Evolutionary conservation across 768 basidiomycete genomes (phyloP).

Genomic region (Mycena crocata): DNA sequence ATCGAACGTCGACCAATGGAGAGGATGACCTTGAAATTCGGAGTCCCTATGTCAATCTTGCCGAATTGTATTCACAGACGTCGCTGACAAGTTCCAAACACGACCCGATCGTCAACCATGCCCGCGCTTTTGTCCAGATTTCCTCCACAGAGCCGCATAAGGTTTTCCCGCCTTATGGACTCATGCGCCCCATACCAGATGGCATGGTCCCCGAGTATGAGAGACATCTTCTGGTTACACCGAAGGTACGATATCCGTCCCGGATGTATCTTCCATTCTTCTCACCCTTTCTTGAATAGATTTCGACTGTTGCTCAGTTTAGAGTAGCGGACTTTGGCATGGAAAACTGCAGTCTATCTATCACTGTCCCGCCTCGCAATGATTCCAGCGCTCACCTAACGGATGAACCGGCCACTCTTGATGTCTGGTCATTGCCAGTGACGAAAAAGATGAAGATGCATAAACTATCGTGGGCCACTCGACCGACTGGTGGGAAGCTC

Average conservation of each 20-base stretch:
- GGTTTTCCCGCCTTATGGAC: conserved; percentile 29
- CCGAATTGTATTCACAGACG: conserved; percentile 24
- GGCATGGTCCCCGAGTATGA: conserved; percentile 31
- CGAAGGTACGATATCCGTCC: conserved; percentile 9
- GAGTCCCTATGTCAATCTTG: conserved; percentile 29
- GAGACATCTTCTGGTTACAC: conserved; percentile 22
- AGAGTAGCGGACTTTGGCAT: conserved; percentile 46
- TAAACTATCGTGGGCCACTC: conserved; percentile 24
- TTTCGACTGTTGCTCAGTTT: conserved; percentile 43
- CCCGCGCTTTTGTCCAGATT: conserved; percentile 28
- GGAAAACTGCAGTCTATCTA: conserved; percentile 41
- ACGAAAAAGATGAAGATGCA: conserved; percentile 28
- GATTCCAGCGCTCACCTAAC: conserved; percentile 12
- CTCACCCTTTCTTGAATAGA: conserved; percentile 21
- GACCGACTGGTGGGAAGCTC: conserved; percentile 18
- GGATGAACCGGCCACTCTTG: conserved; percentile 22
- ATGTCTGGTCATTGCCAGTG: conserved; percentile 22
- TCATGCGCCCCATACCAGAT: conserved; percentile 18
- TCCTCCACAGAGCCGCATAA: conserved; percentile 22
- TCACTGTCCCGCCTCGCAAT: conserved; percentile 34
- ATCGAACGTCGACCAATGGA: neutral
- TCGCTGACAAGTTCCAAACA: conserved; percentile 23
- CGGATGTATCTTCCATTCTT: neutral
- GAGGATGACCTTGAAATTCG: conserved; percentile 25
- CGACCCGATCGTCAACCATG: conserved; percentile 28